Evolutionary conservation across 257 asterid genomes (phyloP), one percentile per base, ranked within the genome.

Genomic region (Thymus mandschuricus): DNA sequence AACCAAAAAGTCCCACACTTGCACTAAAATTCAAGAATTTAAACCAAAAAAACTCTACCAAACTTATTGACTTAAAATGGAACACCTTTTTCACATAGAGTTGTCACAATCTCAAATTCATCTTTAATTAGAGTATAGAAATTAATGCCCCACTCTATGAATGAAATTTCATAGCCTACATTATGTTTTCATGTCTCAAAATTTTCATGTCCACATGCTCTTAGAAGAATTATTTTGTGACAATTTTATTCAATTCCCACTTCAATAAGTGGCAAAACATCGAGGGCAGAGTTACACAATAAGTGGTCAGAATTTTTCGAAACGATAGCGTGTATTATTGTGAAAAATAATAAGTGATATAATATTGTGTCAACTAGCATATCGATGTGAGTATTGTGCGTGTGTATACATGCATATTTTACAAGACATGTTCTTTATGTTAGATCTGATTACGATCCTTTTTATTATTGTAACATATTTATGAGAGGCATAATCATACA

Each of bases 1-100:
- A 3, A 35, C 49, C 34, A 60, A n/a, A 15, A 40, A 35, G 11
- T 43, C 21, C 15, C 46, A 29, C 28, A 52, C 59, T 62, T 8
- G n/a, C 21, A 62, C 10, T n/a, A 63, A 62, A 63, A 62, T 40
- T 29, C 48, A 52, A 72, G 40, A 63, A 63, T 52, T 28, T 40
- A 8, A 72, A 40, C 70, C 70, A 52, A 72, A 62, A 71, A 61
- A 40, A 1, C 5, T 31, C 64, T 29, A 72, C 76, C 76, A 41
- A 63, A 72, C 21, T 5, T 30, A 43, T 72, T 72, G 76, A 72
- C 70, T 10, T 28, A 27, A 34, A 6, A 10, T 3, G 43, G 8
- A 4, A 11, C 21, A 3, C 8, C 27, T 10, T 27, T 5, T 50
- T 72, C 40, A 40, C 64, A 51, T 29, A 60, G 55, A 29, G 55